Evolutionary conservation across 768 basidiomycete genomes (phyloP).

Genomic region (Boletellus ananiceps): DNA sequence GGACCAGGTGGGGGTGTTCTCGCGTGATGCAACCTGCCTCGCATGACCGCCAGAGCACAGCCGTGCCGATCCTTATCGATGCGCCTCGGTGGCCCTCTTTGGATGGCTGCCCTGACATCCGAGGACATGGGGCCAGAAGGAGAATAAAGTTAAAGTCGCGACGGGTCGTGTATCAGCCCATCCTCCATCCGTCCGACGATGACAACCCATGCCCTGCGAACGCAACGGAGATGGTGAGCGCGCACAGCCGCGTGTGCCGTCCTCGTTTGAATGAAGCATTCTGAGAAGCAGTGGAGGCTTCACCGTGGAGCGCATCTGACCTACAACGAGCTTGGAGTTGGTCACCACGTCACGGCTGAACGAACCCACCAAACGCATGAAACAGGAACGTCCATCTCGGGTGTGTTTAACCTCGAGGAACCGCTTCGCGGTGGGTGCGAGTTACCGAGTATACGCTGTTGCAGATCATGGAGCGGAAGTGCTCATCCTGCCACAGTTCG

Average conservation of each 20-base stretch:
- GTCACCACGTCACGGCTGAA: no score
- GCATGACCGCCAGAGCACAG: constrained; percentile 12
- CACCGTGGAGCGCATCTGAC: no score
- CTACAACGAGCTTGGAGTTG: no score
- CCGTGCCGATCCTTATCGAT: constrained; percentile 30
- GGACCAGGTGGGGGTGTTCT: constrained; percentile 10
- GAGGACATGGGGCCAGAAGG: constrained; percentile 17
- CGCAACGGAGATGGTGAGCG: constrained; percentile 7
- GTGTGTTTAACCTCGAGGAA: no score
- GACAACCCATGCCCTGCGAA: neutral
- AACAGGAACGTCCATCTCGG: no score
- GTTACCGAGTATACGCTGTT: no score
- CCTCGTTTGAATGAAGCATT: no score
- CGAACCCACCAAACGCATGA: neutral
- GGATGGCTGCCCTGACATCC: constrained; percentile 13
- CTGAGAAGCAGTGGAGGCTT: no score
- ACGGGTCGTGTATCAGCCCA: constrained; percentile 12
- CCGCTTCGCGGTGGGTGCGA: no score
- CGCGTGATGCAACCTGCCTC: constrained; percentile 12
- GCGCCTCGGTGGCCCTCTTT: constrained; percentile 20
- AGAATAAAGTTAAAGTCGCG: constrained; percentile 19
- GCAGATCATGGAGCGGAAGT: no score
- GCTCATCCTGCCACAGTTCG: no score
- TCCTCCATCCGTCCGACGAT: constrained; percentile 11
- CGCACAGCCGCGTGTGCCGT: constrained; percentile 13